Evolutionary conservation across 2,329 filamentous ascomycete genomes (phyloP), one percentile per base, ranked within the genome.

Genomic region (Cercospora nicotianae): DNA sequence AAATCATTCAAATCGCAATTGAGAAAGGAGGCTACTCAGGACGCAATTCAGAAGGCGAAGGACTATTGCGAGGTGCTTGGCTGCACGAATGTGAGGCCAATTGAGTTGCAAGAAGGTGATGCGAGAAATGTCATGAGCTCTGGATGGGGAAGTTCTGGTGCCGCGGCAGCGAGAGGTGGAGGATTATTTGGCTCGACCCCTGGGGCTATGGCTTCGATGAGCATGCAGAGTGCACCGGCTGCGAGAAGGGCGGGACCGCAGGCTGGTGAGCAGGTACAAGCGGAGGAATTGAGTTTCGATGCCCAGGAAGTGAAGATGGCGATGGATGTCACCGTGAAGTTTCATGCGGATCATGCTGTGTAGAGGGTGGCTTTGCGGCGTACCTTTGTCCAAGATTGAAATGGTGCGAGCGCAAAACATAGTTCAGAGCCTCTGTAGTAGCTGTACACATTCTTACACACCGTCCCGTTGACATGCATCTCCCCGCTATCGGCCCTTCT

Each of bases 251-350:
- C 55, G 13, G 55, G 55, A 16, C 55, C 55, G 28, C 55, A 59
- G 55, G 55, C 55, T 36, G 45, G 58, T 20, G 60, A 62, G 64
- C 61, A 63, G 42, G 36, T 23, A 23, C 60, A 48, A 20, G 45
- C 61, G 5, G 65, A 68, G 31, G 70, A 70, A 20, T 42, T 74
- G 26, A 69, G 69, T 31, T 74, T 73, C n/a, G 66, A 63, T 58
- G 70, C 72, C 10, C 70, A 74, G 55, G 68, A 73, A 51, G 66
- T 74, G 39, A 65, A 65, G 42, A 72, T 74, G 72, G 65, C 45
- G 0, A 68, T 72, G 67, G 65, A 71, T 2, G 67, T 74, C 2
- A 72, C 67, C 3, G 55, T 73, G 36, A 73, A 72, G 42, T 74
- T 73, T 60, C 64, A 69, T 42, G 72, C 72, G 7, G 69, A 72